Conservation (phyloP, 1,139 yeast species). For the Yamadazyma conglobata region DNA sequence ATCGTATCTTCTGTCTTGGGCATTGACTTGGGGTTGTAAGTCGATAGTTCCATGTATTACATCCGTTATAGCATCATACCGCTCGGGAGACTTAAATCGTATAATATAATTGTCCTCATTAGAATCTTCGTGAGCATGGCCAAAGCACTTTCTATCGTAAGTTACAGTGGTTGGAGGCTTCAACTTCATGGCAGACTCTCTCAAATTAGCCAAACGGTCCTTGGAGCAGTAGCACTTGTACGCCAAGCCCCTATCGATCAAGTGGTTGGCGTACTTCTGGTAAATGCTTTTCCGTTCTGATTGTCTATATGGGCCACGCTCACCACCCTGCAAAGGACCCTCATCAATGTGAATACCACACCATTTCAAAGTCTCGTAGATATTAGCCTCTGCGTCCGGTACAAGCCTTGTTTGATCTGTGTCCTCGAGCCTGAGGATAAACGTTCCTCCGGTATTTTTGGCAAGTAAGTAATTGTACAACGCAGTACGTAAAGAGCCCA, state of each 20-base stretch:
- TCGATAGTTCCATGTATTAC: conserved; percentile 72
- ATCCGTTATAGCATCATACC: conserved; percentile 66
- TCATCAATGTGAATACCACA: conserved; percentile 76
- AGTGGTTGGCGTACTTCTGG: conserved; percentile 47
- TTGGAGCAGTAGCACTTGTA: conserved; percentile 85
- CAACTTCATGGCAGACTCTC: conserved; percentile 69
- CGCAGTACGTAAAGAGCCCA: conserved; percentile 93
- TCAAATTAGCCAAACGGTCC: conserved; percentile 63
- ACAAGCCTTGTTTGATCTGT: conserved; percentile 83
- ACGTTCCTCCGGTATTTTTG: conserved; percentile 72
- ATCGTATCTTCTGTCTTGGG: conserved; percentile 70
- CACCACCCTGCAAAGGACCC: conserved; percentile 71
- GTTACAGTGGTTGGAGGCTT: conserved; percentile 91
- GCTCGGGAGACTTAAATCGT: conserved; percentile 66
- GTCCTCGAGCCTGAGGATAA: conserved; percentile 81
- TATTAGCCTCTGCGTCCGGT: conserved; percentile 76
- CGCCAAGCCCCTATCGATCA: conserved; percentile 68
- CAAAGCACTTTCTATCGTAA: conserved; percentile 79
- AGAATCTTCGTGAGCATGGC: conserved; percentile 26
- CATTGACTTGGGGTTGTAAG: conserved; percentile 76
- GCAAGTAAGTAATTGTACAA: conserved; percentile 85
- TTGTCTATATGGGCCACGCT: conserved; percentile 76
- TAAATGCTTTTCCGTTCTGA: conserved; percentile 74
- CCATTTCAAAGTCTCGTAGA: conserved; percentile 76
- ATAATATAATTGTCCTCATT: conserved; percentile 40